These are phyloP conservation scores for Hypoxylon rubiginosum DNA, from an alignment of 2,329 filamentous ascomycete species.

Conservation along the genomic window DNA sequence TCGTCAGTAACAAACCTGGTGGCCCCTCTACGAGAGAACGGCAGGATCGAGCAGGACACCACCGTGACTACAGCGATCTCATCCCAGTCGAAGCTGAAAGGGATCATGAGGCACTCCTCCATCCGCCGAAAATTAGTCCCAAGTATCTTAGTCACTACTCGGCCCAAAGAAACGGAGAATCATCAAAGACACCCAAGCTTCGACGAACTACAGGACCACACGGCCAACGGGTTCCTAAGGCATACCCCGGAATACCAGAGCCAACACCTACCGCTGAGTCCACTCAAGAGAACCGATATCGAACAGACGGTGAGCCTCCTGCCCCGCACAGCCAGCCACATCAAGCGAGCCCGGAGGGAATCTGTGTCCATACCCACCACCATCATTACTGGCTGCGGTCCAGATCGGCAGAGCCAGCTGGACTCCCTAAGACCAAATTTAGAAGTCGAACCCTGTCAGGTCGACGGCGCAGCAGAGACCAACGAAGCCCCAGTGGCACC, in stretches of 20 bases:
- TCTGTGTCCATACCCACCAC: constrained; percentile 71
- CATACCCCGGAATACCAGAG: constrained; percentile 24
- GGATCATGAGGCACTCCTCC: constrained; percentile 47
- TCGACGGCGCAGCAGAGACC: constrained; percentile 14
- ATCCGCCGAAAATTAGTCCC: constrained; percentile 47
- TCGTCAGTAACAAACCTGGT: constrained; percentile 30
- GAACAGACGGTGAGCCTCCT: constrained; percentile 13
- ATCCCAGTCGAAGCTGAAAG: constrained; percentile 54
- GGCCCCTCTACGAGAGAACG: constrained; percentile 24
- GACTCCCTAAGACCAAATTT: constrained; percentile 10
- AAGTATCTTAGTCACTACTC: constrained; percentile 42
- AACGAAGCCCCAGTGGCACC: constrained; percentile 24
- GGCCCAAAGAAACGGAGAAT: constrained; percentile 24
- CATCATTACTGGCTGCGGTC: constrained; percentile 71
- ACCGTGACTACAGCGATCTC: constrained; percentile 55
- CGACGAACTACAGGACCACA: constrained; percentile 29
- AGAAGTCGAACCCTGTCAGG: constrained; percentile 13
- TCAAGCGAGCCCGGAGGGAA: constrained; percentile 37
- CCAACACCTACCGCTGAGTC: constrained; percentile 21
- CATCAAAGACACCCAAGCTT: constrained; percentile 24
- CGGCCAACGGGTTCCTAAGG: constrained; percentile 19
- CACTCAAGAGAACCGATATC: constrained; percentile 25
- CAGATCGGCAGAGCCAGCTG: constrained; percentile 40
- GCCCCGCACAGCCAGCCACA: constrained; percentile 20
- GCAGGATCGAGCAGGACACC: constrained; percentile 25